Evolutionary conservation across 1,139 yeast species (phyloP).

Genomic region (Kodamaea plutei): DNA sequence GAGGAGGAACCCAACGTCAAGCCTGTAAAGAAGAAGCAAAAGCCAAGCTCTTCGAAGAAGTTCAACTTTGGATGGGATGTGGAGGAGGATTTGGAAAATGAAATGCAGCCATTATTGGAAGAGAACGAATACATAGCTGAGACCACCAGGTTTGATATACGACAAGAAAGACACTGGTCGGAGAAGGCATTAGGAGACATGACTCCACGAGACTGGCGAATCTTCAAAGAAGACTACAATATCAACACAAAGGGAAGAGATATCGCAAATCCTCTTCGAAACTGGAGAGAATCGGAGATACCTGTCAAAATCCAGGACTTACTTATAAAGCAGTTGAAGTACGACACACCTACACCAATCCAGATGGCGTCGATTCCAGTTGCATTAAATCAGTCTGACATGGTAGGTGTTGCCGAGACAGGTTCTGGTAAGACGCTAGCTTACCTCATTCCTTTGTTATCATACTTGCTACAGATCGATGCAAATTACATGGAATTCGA

Average conservation of each 20-base stretch:
- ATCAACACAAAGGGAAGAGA: conserved; percentile 57
- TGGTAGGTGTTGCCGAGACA: conserved; percentile 91
- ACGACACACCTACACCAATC: conserved; percentile 74
- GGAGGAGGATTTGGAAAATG: conserved; percentile 58
- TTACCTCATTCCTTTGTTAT: conserved; percentile 70
- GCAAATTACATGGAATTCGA: conserved; percentile 33
- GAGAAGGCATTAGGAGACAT: conserved; percentile 59
- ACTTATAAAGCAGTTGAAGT: conserved; percentile 38
- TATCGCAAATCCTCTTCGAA: conserved; percentile 59
- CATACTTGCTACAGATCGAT: conserved; percentile 46
- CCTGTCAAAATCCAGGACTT: conserved; percentile 40
- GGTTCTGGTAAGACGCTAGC: conserved; percentile 96
- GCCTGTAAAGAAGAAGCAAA: conserved; percentile 6
- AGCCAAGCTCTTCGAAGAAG: no score
- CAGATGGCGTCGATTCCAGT: conserved; percentile 87
- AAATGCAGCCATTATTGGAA: conserved; percentile 39
- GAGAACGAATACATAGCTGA: conserved; percentile 8
- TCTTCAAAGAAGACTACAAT: conserved; percentile 72
- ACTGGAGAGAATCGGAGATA: conserved; percentile 64
- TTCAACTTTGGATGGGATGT: conserved; percentile 69
- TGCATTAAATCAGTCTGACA: conserved; percentile 56
- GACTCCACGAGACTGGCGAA: conserved; percentile 88
- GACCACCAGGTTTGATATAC: conserved; percentile 11
- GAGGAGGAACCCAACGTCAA: conserved; percentile 9
- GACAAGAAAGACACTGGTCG: conserved; percentile 59